Evolutionary conservation across 352 stramenopile species (phyloP), one percentile per base, ranked within the genome.

Genomic region (Pythium oligandrum): DNA sequence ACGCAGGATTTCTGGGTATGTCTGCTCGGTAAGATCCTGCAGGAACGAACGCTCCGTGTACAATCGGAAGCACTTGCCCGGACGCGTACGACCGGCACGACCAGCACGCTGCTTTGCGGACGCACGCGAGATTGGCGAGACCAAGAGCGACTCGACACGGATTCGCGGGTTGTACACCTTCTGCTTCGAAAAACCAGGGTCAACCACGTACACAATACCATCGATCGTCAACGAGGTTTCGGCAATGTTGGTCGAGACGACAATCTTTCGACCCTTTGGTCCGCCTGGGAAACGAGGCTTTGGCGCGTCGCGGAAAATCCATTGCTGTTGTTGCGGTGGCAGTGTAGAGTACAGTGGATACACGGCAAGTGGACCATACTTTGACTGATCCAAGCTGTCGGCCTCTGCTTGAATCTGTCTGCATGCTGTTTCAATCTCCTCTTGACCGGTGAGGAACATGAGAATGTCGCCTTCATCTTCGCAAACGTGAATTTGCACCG

Each of bases 181-280:
- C 73, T 99, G 96, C 78, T 99, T 99, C 34, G 85, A 98, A 66
- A 99, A 99, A 46, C 98, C 97, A 30, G 96, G 95, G 75, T 99
- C 98, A 40, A 99, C 88, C 34, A 99, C 98, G 73, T 99, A 99
- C 12, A 99, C 96, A 57, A 99, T 98, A 30, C 96, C 98, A 71
- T 99, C 96, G 73, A 99, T 99, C 1, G 97, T 99, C n/a, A 99
- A 68, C 55, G 93, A 99, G 33, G 97, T 99, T 73, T 99, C 97
- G 31, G 97, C 97, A 66, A 99, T 97, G 75, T 99, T 99, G 43
- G 97, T 99, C 11, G 87, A 95, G 40, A 99, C 90, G n/a, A 99
- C 96, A 32, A 99, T 89, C 68, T 97, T 98, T 10, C 91, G 78
- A n/a, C 92, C 94, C 10, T 90, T 93, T 6, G 92, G 91, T 5